A percentile compares a stretch with the other conserved stretches of the same genome.
Evolutionary conservation across 805 yeast species (phyloP).

Genomic region (Kuraishia piskuri): DNA sequence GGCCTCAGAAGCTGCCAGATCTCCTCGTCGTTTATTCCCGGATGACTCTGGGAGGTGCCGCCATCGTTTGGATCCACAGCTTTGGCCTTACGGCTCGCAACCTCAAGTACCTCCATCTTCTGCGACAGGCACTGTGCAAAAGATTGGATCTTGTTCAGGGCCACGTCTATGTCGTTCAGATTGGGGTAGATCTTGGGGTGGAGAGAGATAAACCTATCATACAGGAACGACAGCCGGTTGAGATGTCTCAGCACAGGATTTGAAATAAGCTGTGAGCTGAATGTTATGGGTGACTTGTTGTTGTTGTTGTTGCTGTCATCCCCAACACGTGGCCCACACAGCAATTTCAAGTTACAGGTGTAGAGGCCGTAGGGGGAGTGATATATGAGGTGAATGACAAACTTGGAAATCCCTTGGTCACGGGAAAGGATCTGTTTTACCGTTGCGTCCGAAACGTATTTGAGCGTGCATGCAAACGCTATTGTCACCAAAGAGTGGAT

Average conservation of each 20-base stretch:
- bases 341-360: not conserved
- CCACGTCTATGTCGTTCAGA: slow-evolving; percentile 13
- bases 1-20: slow-evolving; percentile 32
- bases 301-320: no score
- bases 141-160: slow-evolving; percentile 16
- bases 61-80: not conserved
- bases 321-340: not conserved
- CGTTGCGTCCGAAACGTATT: not conserved
- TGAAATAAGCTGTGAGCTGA: slow-evolving; percentile 1
- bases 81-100: not conserved
- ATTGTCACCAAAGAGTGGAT: not conserved
- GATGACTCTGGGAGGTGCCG: not conserved
- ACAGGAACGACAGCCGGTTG: slow-evolving; percentile 37
- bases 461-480: not conserved
- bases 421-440: not conserved
- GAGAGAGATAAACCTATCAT: slow-evolving; percentile 10
- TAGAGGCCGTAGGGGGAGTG: slow-evolving; percentile 3
- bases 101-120: slow-evolving; percentile 10
- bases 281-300: not conserved
- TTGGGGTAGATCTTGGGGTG: slow-evolving; percentile 9
- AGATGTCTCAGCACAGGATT: slow-evolving; percentile 39
- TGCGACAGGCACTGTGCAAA: slow-evolving; percentile 18
- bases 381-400: slow-evolving; percentile 1
- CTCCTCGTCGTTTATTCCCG: not conserved
- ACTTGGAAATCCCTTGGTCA: not conserved